Percentiles rank a stretch among this genome's conserved stretches.
These are phyloP conservation scores for Canna indica DNA, from an alignment of 176 grass and related monocot species.

Conservation along the genomic window DNA sequence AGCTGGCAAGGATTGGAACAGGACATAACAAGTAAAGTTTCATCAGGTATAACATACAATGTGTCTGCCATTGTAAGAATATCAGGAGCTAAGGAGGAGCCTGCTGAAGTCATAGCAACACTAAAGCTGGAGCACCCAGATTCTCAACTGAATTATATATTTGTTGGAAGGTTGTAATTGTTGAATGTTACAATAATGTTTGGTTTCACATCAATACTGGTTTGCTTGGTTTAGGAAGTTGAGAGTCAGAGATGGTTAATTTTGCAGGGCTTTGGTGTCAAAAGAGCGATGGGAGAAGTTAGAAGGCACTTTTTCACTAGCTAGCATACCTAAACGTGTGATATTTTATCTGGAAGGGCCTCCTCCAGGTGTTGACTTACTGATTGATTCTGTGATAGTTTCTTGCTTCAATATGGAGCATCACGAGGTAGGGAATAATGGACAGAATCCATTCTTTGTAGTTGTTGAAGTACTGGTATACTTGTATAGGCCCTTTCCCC, in stretches of 20 bases:
- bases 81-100: neutral
- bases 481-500: no score
- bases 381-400: conserved; percentile 68
- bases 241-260: neutral
- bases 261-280: conserved; percentile 35
- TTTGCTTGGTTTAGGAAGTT: neutral
- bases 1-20: conserved; percentile 4
- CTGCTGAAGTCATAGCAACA: neutral
- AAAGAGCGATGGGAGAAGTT: conserved; percentile 69
- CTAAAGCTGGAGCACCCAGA: neutral
- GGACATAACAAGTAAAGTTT: conserved; percentile 8
- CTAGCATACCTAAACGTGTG: conserved; percentile 53
- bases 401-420: conserved; percentile 12
- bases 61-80: conserved; percentile 1
- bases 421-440: neutral
- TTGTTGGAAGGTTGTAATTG: neutral
- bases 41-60: conserved; percentile 3
- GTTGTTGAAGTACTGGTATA: no score
- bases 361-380: conserved; percentile 50
- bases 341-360: conserved; percentile 91
- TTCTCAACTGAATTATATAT: neutral
- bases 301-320: conserved; percentile 74
- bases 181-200: neutral
- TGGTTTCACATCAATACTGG: neutral
- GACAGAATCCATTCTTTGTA: no score